Conservation (phyloP, 2,329 filamentous ascomycete genomes). For the Cephalotrichum gorgonifer region DNA sequence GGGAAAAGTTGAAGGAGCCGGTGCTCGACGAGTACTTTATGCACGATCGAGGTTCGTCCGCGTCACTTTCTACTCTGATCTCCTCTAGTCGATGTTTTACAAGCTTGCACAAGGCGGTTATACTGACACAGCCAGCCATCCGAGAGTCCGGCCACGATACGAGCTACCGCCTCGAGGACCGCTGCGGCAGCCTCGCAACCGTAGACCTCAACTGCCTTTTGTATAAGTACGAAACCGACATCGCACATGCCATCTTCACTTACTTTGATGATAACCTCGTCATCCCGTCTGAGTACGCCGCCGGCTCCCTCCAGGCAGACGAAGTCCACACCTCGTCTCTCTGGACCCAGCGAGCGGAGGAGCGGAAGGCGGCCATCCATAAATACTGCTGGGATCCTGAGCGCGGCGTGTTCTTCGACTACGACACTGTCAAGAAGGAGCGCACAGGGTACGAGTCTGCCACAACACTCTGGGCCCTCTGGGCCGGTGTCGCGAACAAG, state of each 20-base stretch:
- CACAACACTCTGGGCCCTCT: constrained; percentile 96
- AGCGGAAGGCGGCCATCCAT: constrained; percentile 76
- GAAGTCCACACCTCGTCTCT: constrained; percentile 71
- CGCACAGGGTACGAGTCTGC: constrained; percentile 80
- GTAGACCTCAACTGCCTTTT: constrained; percentile 90
- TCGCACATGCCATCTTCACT: constrained; percentile 73
- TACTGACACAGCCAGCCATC: constrained; percentile 43
- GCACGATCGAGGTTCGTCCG: constrained; percentile 58
- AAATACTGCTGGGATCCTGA: constrained; percentile 90
- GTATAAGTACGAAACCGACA: constrained; percentile 96
- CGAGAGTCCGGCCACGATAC: constrained; percentile 97
- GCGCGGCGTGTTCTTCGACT: constrained; percentile 96
- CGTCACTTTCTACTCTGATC: too few species aligned
- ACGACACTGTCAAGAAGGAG: constrained; percentile 73
- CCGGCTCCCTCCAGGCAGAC: constrained; percentile 50
- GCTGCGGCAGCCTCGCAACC: constrained; percentile 81
- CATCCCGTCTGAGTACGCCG: constrained; percentile 77
- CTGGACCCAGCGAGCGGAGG: constrained; percentile 84
- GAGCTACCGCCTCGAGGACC: constrained; percentile 79
- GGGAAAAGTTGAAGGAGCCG: constrained; percentile 64
- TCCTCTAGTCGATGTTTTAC: too few species aligned
- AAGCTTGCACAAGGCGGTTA: too few species aligned
- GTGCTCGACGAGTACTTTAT: constrained; percentile 92
- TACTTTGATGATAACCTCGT: constrained; percentile 73
- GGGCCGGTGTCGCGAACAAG: constrained; percentile 81